A percentile compares a stretch with the other conserved stretches of the same genome.
Conservation (phyloP, 257 asterid genomes). For the Scutellaria galericulata region DNA sequence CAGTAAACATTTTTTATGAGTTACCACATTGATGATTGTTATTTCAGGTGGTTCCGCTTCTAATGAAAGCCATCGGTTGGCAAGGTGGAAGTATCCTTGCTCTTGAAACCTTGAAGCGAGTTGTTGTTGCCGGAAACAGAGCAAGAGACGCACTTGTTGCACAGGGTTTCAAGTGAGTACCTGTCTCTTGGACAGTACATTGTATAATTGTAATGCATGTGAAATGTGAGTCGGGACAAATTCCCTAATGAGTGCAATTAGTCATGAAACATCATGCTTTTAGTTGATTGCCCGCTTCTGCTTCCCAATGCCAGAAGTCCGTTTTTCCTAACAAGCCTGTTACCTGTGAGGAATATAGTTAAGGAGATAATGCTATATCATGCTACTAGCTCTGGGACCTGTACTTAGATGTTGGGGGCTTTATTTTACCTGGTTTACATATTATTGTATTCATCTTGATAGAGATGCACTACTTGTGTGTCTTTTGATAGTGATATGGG, state of each 20-base stretch:
- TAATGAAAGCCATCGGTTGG: constrained; percentile 99
- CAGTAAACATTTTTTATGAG: constrained; percentile 19
- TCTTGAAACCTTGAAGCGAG: constrained; percentile 96
- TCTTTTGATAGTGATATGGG: constrained; percentile 15
- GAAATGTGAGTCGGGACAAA: constrained; percentile 10
- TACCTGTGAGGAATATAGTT: neutral
- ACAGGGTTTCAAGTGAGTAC: constrained; percentile 93
- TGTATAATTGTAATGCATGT: constrained; percentile 23
- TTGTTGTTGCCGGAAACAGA: constrained; percentile 94
- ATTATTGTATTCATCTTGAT: constrained; percentile 17
- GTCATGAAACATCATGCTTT: constrained; percentile 13
- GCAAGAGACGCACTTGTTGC: constrained; percentile 99
- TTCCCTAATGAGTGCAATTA: constrained; percentile 12
- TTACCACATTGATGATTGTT: constrained; percentile 33
- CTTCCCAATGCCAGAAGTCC: too few relatives aligned
- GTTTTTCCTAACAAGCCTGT: too few relatives aligned
- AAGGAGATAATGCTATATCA: constrained; percentile 1
- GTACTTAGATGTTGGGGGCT: neutral
- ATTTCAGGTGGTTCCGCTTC: constrained; percentile 91
- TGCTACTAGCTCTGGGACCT: constrained; percentile 14
- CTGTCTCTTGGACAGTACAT: constrained; percentile 1
- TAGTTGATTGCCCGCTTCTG: neutral
- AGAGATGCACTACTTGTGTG: constrained; percentile 21
- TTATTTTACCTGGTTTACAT: constrained; percentile 19
- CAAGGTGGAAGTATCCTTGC: constrained; percentile 99